phyloP scores from a whole-genome alignment of 192 early-diverging fungal genomes.

The Pilobolus umbonatus region DNA sequence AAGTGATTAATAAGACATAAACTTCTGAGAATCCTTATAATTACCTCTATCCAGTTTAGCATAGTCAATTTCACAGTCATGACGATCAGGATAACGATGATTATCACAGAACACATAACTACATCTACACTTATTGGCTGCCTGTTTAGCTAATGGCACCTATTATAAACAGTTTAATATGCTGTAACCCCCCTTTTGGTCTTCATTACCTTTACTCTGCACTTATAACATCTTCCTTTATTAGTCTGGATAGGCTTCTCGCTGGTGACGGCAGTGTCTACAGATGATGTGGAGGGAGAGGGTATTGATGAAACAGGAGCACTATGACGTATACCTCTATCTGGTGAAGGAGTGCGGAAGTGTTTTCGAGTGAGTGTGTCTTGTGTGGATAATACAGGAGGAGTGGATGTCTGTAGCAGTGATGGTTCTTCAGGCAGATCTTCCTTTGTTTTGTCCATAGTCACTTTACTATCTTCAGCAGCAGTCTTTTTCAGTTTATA shows the following conservation, averaged over 20 bases:
- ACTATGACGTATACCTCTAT: neutral
- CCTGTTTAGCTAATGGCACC: slow-evolving; percentile 72
- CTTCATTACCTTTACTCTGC: slow-evolving; percentile 52
- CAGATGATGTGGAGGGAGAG: slow-evolving; percentile 15
- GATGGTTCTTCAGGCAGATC: neutral
- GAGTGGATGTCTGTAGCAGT: too few relatives aligned
- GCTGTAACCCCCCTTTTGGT: neutral
- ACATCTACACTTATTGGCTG: slow-evolving; percentile 75
- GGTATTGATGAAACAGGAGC: slow-evolving; percentile 24
- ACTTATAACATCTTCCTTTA: slow-evolving; percentile 66
- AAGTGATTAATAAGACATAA: neutral
- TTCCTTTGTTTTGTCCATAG: neutral
- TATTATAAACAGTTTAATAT: slow-evolving; percentile 19
- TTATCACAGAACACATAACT: slow-evolving; percentile 74
- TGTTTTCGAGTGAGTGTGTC: slow-evolving; percentile 12
- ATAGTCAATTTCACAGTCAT: slow-evolving; percentile 78
- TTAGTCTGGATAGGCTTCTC: slow-evolving; percentile 57
- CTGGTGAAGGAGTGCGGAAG: slow-evolving; percentile 10
- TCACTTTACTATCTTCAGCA: slow-evolving; percentile 17
- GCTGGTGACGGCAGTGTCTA: slow-evolving; percentile 33
- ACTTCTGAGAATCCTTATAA: neutral
- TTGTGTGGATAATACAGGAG: too few relatives aligned
- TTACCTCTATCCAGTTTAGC: slow-evolving; percentile 60
- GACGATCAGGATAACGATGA: slow-evolving; percentile 66
- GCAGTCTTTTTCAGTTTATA: slow-evolving; percentile 53